These are phyloP conservation scores for Paraphoma chrysanthemicola DNA, from an alignment of 2,329 filamentous ascomycete species.

Conservation along the genomic window DNA sequence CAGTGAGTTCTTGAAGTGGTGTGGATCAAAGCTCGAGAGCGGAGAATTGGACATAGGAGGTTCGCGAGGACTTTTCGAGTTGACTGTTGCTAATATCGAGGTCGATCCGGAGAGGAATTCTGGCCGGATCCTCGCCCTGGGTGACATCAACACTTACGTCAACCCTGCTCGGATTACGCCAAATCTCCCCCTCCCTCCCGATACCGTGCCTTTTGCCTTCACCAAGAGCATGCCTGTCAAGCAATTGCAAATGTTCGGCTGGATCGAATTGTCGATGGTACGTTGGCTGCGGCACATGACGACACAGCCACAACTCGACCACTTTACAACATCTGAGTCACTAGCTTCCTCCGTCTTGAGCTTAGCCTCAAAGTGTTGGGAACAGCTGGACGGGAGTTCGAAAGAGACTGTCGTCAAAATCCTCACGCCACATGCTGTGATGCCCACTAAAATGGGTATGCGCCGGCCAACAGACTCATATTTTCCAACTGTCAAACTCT, in stretches of 20 bases:
- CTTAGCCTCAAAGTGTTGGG: slow-evolving; percentile 89
- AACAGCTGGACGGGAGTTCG: slow-evolving; percentile 71
- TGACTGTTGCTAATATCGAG: slow-evolving; percentile 74
- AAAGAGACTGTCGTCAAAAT: slow-evolving; percentile 71
- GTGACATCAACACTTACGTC: slow-evolving; percentile 76
- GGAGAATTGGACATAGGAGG: slow-evolving; percentile 75
- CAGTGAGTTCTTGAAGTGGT: slow-evolving; percentile 84
- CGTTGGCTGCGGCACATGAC: slow-evolving; percentile 83
- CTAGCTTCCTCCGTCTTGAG: slow-evolving; percentile 81
- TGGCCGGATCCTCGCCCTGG: slow-evolving; percentile 78
- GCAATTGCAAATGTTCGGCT: slow-evolving; percentile 82
- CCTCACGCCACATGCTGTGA: slow-evolving; percentile 73
- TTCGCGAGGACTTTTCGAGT: slow-evolving; percentile 75
- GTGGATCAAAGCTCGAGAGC: slow-evolving; percentile 72
- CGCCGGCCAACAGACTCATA: slow-evolving; percentile 84
- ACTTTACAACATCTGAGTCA: slow-evolving; percentile 71
- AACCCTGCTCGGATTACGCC: slow-evolving; percentile 79
- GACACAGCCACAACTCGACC: slow-evolving; percentile 63
- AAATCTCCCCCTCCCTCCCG: slow-evolving; percentile 79
- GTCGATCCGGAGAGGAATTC: slow-evolving; percentile 60
- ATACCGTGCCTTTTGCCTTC: slow-evolving; percentile 84
- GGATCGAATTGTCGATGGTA: slow-evolving; percentile 83
- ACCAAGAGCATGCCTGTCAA: slow-evolving; percentile 71
- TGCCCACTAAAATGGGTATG: slow-evolving; percentile 94
- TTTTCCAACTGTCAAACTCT: slow-evolving; percentile 91